A percentile compares a stretch with the other conserved stretches of the same genome.
phyloP scores from a whole-genome alignment of 2,329 filamentous ascomycete genomes.

The Pestalotiopsis sp. region DNA sequence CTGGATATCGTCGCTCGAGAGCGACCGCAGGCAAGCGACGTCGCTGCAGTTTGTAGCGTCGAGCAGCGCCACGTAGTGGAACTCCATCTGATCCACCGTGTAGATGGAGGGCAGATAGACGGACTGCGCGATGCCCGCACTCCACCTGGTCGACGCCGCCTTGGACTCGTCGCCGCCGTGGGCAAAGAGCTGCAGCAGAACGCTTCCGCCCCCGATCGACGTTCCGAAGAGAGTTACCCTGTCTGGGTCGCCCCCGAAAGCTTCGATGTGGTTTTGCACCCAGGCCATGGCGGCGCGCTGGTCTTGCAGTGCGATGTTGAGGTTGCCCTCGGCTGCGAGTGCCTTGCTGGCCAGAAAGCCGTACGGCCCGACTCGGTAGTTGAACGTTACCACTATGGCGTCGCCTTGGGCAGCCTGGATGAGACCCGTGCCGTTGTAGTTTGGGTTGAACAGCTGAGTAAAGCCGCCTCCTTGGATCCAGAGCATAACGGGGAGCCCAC shows the following conservation, averaged over 20 bases:
- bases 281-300: conserved; percentile 24
- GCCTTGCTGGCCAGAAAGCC: conserved; percentile 26
- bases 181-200: background rate
- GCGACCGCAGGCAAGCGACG: background rate
- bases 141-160: background rate
- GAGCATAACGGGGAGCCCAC: conserved; percentile 23
- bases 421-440: conserved; percentile 37
- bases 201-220: conserved; percentile 21
- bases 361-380: conserved; percentile 31
- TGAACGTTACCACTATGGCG: conserved; percentile 29
- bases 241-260: conserved; percentile 22
- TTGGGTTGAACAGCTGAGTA: conserved; percentile 22
- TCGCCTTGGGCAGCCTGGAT: conserved; percentile 25
- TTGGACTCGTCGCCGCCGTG: background rate
- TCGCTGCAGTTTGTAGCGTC: background rate
- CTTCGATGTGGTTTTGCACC: conserved; percentile 21
- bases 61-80: background rate
- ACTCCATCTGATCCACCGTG: background rate
- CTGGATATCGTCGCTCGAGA: background rate
- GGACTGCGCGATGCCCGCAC: background rate
- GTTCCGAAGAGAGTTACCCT: conserved; percentile 22
- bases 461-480: conserved; percentile 30
- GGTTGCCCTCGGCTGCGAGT: conserved; percentile 25
- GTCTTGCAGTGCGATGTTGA: conserved; percentile 24
- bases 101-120: background rate